These are phyloP conservation scores for Aspergillus kassunensis DNA, from an alignment of 495 filamentous ascomycete species.

Conservation along the genomic window DNA sequence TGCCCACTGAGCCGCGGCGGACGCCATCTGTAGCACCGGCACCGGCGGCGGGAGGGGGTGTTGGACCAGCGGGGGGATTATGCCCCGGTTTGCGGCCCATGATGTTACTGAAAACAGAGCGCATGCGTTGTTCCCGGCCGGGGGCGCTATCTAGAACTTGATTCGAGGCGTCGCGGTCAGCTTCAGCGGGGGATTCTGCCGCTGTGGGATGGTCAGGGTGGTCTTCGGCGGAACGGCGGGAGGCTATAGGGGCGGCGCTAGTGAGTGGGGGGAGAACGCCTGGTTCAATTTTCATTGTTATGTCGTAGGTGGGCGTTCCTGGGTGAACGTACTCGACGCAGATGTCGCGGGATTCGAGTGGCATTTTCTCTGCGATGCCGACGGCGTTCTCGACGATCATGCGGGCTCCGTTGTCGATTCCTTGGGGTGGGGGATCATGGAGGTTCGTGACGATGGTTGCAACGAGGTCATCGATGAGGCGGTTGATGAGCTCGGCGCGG, in stretches of 20 bases:
- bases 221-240: slow-evolving; percentile 40
- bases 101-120: slow-evolving; percentile 48
- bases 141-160: not conserved
- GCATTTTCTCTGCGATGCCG: slow-evolving; percentile 79
- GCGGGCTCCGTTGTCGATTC: slow-evolving; percentile 72
- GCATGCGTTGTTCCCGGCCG: slow-evolving; percentile 33
- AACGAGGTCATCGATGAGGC: slow-evolving; percentile 66
- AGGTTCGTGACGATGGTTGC: slow-evolving; percentile 66
- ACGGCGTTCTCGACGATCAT: slow-evolving; percentile 95
- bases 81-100: slow-evolving; percentile 36
- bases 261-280: slow-evolving; percentile 65
- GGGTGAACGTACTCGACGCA: slow-evolving; percentile 80
- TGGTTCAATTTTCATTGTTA: slow-evolving; percentile 81
- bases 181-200: slow-evolving; percentile 14
- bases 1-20: slow-evolving; percentile 1
- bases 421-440: slow-evolving; percentile 68
- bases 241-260: slow-evolving; percentile 38
- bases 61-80: slow-evolving; percentile 9
- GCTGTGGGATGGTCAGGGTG: slow-evolving; percentile 13
- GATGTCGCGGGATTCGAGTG: slow-evolving; percentile 87
- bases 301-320: slow-evolving; percentile 58
- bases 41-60: slow-evolving; percentile 15
- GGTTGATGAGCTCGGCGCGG: slow-evolving; percentile 61
- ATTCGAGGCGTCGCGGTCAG: slow-evolving; percentile 6
- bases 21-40: slow-evolving; percentile 6